Conservation (phyloP, 306 rosid genomes). For the Sicyos baderoa region DNA sequence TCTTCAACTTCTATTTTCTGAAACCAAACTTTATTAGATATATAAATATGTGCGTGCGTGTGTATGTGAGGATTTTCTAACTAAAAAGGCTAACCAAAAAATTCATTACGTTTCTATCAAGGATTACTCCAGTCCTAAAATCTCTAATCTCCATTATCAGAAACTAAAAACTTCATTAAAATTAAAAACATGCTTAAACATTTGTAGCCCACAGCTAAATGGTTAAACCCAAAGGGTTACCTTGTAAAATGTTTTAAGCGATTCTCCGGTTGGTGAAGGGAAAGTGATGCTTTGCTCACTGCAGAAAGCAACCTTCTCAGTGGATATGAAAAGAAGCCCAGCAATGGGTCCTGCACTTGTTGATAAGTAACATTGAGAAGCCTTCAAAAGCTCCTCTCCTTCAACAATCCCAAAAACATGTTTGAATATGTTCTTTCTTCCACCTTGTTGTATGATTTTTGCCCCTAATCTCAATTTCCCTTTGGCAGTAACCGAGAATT, state of each 20-base stretch:
- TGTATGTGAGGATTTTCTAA: no score
- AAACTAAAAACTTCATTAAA: not conserved
- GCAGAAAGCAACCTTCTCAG: constrained; percentile 59
- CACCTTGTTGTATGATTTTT: constrained; percentile 57
- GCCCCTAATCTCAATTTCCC: constrained; percentile 74
- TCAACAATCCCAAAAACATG: constrained; percentile 47
- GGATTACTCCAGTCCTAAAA: not conserved
- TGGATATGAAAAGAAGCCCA: constrained; percentile 65
- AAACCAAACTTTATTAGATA: not conserved
- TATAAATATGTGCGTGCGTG: no score
- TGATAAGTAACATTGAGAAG: constrained; percentile 73
- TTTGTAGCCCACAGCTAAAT: not conserved
- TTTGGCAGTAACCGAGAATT: constrained; percentile 52
- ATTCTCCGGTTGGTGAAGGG: constrained; percentile 37
- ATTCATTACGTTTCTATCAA: not conserved
- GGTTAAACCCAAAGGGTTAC: constrained; percentile 23
- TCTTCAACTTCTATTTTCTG: not conserved
- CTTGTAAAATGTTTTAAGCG: constrained; percentile 48
- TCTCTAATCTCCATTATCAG: not conserved
- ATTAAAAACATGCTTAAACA: not conserved
- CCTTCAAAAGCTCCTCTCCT: constrained; percentile 68
- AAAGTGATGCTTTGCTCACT: constrained; percentile 50
- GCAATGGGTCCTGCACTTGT: constrained; percentile 80
- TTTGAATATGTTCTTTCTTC: constrained; percentile 64
- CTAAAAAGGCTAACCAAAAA: not conserved